A percentile compares a stretch with the other conserved stretches of the same genome.
Conservation (phyloP, 2,329 filamentous ascomycete genomes). For the Periconia macrospinosa region DNA sequence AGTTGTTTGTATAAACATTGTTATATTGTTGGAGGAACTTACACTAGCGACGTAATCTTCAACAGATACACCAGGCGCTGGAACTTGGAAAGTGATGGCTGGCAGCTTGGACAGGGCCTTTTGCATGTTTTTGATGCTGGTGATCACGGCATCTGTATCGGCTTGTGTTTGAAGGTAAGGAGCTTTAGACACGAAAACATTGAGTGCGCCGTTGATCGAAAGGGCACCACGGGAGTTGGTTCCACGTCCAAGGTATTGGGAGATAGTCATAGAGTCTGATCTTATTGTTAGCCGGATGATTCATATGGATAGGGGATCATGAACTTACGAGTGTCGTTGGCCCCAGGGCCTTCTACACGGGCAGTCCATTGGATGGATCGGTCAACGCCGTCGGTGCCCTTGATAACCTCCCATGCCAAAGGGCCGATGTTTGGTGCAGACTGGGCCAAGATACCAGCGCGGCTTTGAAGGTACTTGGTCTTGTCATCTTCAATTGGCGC, state of each 20-base stretch:
- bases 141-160: conserved; percentile 66
- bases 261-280: conserved; percentile 42
- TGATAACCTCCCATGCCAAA: conserved; percentile 63
- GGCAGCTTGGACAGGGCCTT: conserved; percentile 57
- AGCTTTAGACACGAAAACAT: conserved; percentile 60
- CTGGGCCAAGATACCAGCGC: conserved; percentile 64
- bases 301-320: not conserved
- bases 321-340: conserved; percentile 31
- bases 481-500: conserved; percentile 45
- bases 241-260: conserved; percentile 65
- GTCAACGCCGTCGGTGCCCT: conserved; percentile 59
- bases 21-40: not conserved
- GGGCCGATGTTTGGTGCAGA: conserved; percentile 68
- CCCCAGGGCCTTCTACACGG: conserved; percentile 60
- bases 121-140: conserved; percentile 64
- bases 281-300: not conserved
- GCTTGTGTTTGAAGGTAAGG: conserved; percentile 62
- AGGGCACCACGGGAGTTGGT: conserved; percentile 63
- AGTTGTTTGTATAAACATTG: conserved; percentile 5
- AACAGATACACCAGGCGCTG: conserved; percentile 53
- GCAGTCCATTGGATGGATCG: conserved; percentile 69
- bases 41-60: conserved; percentile 58
- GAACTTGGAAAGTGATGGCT: conserved; percentile 60
- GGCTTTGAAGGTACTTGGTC: conserved; percentile 46
- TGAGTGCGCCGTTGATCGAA: conserved; percentile 61